Evolutionary conservation across 2,329 filamentous ascomycete genomes (phyloP).

Genomic region (Dothideomycetes sp.): DNA sequence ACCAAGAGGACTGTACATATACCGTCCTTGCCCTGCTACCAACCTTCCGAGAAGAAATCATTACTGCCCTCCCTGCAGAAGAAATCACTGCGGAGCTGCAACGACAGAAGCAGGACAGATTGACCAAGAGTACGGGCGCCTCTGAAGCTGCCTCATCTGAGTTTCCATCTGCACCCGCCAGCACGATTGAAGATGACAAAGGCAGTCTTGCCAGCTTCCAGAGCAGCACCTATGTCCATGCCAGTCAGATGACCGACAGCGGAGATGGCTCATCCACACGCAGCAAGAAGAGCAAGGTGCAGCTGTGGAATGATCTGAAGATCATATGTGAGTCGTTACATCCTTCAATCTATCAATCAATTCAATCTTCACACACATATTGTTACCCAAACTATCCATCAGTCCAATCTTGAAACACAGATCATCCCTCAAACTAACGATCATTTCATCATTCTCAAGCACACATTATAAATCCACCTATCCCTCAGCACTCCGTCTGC

Average conservation of each 20-base stretch:
- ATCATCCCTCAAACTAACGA: too few species aligned
- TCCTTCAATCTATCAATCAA: too few species aligned
- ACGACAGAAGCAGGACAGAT: constrained; percentile 72
- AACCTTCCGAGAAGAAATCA: constrained; percentile 79
- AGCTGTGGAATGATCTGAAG: constrained; percentile 95
- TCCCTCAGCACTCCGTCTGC: too few species aligned
- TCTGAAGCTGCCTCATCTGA: constrained; percentile 49
- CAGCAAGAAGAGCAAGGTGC: constrained; percentile 72
- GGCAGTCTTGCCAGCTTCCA: constrained; percentile 65
- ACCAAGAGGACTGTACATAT: constrained; percentile 97
- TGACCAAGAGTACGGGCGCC: constrained; percentile 46
- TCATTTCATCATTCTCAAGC: too few species aligned
- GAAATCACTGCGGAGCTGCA: constrained; percentile 88
- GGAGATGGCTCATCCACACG: constrained; percentile 31
- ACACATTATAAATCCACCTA: too few species aligned
- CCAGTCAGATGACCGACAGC: constrained; percentile 58
- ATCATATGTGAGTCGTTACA: constrained; percentile 62
- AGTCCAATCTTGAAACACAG: too few species aligned
- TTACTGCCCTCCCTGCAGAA: constrained; percentile 82
- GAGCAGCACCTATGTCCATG: constrained; percentile 73
- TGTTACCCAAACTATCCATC: too few species aligned
- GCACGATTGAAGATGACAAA: constrained; percentile 71
- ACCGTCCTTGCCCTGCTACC: constrained; percentile 93
- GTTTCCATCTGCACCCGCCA: constrained; percentile 47
- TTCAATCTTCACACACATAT: too few species aligned